Evolutionary conservation across 202 grass and related monocot genomes (phyloP).

Genomic region (Zoysia matrella): DNA sequence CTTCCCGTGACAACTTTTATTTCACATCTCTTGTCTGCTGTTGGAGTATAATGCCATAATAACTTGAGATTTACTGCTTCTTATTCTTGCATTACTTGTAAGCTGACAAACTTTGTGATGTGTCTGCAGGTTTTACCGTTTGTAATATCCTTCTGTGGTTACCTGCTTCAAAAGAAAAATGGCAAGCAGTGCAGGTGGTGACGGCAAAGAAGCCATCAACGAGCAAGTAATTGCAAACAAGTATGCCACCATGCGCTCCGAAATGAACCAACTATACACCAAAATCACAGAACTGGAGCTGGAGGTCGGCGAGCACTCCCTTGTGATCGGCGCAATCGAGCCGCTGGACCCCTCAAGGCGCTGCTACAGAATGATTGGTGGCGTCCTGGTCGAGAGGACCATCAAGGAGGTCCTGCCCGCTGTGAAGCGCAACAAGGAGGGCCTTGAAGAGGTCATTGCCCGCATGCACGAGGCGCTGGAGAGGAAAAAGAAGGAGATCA

Average conservation of each 20-base stretch:
- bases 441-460: constrained; percentile 72
- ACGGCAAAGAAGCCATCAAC: constrained; percentile 58
- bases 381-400: constrained; percentile 83
- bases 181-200: constrained; percentile 48
- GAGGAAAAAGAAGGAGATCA: constrained; percentile 80
- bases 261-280: constrained; percentile 86
- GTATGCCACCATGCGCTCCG: constrained; percentile 74
- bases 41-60: too few species aligned
- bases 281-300: constrained; percentile 93
- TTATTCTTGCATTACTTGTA: too few species aligned
- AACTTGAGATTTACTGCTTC: too few species aligned
- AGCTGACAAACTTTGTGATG: too few species aligned
- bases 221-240: constrained; percentile 77
- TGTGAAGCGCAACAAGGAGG: constrained; percentile 77
- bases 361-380: constrained; percentile 91
- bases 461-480: constrained; percentile 77
- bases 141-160: neutral
- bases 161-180: constrained; percentile 43
- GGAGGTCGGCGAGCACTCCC: constrained; percentile 84
- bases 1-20: too few species aligned
- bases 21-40: too few species aligned
- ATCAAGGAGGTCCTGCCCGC: constrained; percentile 84
- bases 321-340: constrained; percentile 79
- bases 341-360: constrained; percentile 69
- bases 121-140: constrained; percentile 1